Base-by-base conservation (phyloP, 176 grass and related monocot genomes). In the Aegilops umbellulata region DNA sequence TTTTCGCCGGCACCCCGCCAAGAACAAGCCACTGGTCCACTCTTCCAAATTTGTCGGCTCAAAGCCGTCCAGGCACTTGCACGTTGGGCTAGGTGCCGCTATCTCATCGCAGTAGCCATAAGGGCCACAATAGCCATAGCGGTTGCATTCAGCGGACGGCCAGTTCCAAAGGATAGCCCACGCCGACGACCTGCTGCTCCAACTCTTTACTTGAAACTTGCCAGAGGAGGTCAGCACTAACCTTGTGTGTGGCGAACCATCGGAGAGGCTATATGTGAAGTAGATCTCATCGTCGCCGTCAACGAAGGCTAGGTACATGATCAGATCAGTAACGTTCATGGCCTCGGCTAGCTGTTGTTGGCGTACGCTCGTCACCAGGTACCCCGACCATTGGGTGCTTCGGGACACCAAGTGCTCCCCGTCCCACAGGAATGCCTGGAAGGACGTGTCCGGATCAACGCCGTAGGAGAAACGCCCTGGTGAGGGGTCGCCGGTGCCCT, bases 31-130 rank as follows among this genome's bases (percentile, higher is more conserved):
- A 4, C 23, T 12, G 0, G 10, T 12, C 60, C 60, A 63, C 10
- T 63, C 10, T 0, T 26, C 10, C 60, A 5, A 26, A 10, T 12
- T 63, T 24, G 60, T 9, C 2, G 60, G 60, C 60, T 63, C 60
- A 2, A 63, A 63, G 23, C 60, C 60, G 5, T 63, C 60, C 1
- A 62, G 60, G 23, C 60, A 63, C 24, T 26, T 63, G 66, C 91
- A 93, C 9, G 85, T 67, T 30, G 87, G 31, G n/a, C 16, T 10
- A 12, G 72, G 60, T 10, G 10, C 19, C 10, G 16, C 15, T 15
- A 76, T 74, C 24, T 0, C 1, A 32, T 90, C 82, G 27, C 91
- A 93, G 80, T 74, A 93, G 6, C 87, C 85, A 41, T 49, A 82
- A 4, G 64, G 70, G 24, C 91, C 91, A 24, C 91, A 92, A 3